Evolutionary conservation across 352 stramenopile genomes (phyloP).

Genomic region (Phytophthora uliginosa): DNA sequence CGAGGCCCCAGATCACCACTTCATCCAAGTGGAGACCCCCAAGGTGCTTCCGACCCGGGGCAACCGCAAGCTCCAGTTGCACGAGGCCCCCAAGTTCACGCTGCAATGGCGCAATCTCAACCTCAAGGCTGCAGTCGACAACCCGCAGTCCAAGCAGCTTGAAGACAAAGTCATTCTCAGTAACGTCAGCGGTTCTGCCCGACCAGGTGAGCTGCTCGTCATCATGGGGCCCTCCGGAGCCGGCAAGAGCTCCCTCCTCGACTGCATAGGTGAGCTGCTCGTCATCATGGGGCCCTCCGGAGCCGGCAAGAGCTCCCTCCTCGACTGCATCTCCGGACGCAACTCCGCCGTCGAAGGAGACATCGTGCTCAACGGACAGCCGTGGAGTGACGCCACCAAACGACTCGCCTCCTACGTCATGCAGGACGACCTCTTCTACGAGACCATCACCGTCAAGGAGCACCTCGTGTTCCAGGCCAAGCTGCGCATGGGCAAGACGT

Average conservation of each 20-base stretch:
- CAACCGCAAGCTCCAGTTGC: conserved; percentile 10
- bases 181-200: conserved; percentile 49
- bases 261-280: conserved; percentile 50
- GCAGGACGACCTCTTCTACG: conserved; percentile 93
- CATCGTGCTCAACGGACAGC: conserved; percentile 64
- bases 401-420: conserved; percentile 81
- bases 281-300: conserved; percentile 78
- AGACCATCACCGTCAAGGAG: conserved; percentile 83
- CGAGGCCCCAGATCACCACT: conserved; percentile 10
- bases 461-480: conserved; percentile 86
- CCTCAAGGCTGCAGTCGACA: conserved; percentile 43
- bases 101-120: conserved; percentile 53
- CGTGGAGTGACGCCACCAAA: conserved; percentile 50
- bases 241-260: conserved; percentile 76
- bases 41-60: conserved; percentile 7
- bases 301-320: conserved; percentile 81
- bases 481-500: conserved; percentile 63
- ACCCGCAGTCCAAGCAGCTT: conserved; percentile 44
- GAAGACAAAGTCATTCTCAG: conserved; percentile 65
- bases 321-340: conserved; percentile 55
- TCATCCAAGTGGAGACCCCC: conserved; percentile 22
- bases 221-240: conserved; percentile 78
- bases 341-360: conserved; percentile 78
- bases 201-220: conserved; percentile 65
- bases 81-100: conserved; percentile 29